Conservation (phyloP, 1,139 yeast species). For the Yamadazyma pseudoaaseri region DNA sequence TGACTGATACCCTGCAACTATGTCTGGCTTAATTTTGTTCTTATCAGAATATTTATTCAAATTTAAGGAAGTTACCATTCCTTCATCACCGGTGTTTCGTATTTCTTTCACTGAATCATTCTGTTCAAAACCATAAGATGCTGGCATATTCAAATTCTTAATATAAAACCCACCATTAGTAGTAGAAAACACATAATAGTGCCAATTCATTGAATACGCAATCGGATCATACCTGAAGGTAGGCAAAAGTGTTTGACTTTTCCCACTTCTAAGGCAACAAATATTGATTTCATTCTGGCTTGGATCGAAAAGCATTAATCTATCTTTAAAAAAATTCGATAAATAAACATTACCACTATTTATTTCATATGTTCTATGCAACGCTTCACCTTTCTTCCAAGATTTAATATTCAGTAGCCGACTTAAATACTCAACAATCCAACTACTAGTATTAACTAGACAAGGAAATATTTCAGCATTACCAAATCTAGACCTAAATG, state of each 20-base stretch:
- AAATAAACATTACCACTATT: slow-evolving; percentile 29
- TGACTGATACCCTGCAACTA: slow-evolving; percentile 24
- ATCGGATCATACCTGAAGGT: slow-evolving; percentile 24
- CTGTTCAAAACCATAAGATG: slow-evolving; percentile 26
- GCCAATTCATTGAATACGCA: slow-evolving; percentile 33
- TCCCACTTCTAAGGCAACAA: slow-evolving; percentile 42
- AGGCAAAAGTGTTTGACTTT: slow-evolving; percentile 39
- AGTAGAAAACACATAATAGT: slow-evolving; percentile 31
- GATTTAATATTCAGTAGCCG: slow-evolving; percentile 41
- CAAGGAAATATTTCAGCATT: slow-evolving; percentile 51
- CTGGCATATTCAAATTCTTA: slow-evolving; percentile 34
- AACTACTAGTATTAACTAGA: slow-evolving; percentile 49
- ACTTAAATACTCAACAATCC: slow-evolving; percentile 56
- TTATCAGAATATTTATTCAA: slow-evolving; percentile 26
- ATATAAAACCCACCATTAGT: slow-evolving; percentile 28
- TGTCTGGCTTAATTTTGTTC: slow-evolving; percentile 23
- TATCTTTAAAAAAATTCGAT: slow-evolving; percentile 38
- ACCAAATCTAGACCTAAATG: slow-evolving; percentile 49
- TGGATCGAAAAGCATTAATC: slow-evolving; percentile 32
- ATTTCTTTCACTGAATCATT: slow-evolving; percentile 20
- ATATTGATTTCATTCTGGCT: slow-evolving; percentile 36
- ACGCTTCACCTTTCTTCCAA: slow-evolving; percentile 52
- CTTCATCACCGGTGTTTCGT: slow-evolving; percentile 9
- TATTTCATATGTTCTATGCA: slow-evolving; percentile 30
- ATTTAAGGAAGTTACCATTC: slow-evolving; percentile 18